Conservation (phyloP, 164 flowering plant genomes). For the Dillenia turbinata region DNA sequence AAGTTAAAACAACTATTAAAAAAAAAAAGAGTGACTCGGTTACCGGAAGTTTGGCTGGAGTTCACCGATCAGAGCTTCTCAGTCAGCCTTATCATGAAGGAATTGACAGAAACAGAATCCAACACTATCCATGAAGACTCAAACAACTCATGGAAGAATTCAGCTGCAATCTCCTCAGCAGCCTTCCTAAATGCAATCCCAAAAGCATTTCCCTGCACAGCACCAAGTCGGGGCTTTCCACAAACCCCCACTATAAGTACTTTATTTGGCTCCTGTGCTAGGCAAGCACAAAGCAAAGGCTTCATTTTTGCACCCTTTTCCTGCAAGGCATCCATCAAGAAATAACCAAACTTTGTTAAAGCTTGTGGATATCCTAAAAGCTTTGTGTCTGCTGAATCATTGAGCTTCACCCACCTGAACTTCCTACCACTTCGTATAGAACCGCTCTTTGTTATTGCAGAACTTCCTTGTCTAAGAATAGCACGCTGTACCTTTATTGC, state of each 20-base stretch:
- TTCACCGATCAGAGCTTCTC: slow-evolving; percentile 53
- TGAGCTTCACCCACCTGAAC: slow-evolving; percentile 94
- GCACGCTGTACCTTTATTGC: slow-evolving; percentile 86
- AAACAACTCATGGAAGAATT: slow-evolving; percentile 81
- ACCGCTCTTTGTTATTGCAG: slow-evolving; percentile 81
- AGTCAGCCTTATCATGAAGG: slow-evolving; percentile 80
- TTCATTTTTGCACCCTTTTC: slow-evolving; percentile 95
- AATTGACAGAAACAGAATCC: slow-evolving; percentile 61
- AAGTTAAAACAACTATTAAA: too few species aligned
- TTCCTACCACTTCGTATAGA: slow-evolving; percentile 84
- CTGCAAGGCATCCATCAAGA: slow-evolving; percentile 85
- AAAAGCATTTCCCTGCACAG: slow-evolving; percentile 85
- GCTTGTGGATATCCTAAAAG: slow-evolving; percentile 89
- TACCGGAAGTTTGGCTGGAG: too few species aligned
- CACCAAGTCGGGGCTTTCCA: slow-evolving; percentile 88
- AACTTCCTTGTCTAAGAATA: slow-evolving; percentile 86
- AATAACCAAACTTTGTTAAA: slow-evolving; percentile 82
- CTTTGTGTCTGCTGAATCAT: slow-evolving; percentile 76
- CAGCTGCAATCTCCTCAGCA: slow-evolving; percentile 79
- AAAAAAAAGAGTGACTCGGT: too few species aligned
- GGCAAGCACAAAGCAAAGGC: slow-evolving; percentile 87
- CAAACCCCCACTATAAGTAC: slow-evolving; percentile 81
- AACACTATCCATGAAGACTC: slow-evolving; percentile 94
- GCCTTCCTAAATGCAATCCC: slow-evolving; percentile 85
- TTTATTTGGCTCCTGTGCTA: slow-evolving; percentile 54